Conservation (phyloP, 208 protist genomes). For the Acanthamoeba culbertsoni region DNA sequence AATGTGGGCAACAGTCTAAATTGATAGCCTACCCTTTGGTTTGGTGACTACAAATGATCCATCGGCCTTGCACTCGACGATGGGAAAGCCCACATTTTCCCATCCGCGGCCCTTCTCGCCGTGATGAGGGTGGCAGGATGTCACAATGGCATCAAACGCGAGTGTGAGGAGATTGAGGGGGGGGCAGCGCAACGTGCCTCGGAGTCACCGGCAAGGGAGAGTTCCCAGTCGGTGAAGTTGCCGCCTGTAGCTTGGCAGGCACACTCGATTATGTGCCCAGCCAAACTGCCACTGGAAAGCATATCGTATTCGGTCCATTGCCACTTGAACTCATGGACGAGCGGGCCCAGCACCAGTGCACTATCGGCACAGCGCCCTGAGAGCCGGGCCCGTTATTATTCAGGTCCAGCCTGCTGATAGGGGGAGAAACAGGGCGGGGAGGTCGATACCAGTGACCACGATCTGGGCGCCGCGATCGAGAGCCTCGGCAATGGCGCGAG, state of each 20-base stretch:
- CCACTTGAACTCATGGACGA: slow-evolving; percentile 74
- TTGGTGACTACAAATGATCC: slow-evolving; percentile 73
- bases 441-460: slow-evolving; percentile 59
- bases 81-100: slow-evolving; percentile 73
- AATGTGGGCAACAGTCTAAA: no score
- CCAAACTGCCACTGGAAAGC: slow-evolving; percentile 66
- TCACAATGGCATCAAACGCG: neutral
- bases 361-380: slow-evolving; percentile 68
- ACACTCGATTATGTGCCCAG: slow-evolving; percentile 76
- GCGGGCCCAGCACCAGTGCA: slow-evolving; percentile 66
- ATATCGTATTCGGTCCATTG: slow-evolving; percentile 64
- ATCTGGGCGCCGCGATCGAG: slow-evolving; percentile 62
- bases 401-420: neutral
- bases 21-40: slow-evolving; percentile 46
- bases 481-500: slow-evolving; percentile 62
- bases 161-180: neutral
- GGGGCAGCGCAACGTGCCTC: neutral
- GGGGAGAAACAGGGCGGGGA: neutral
- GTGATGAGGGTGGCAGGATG: neutral
- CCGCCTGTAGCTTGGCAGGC: slow-evolving; percentile 66
- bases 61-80: slow-evolving; percentile 56
- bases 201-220: slow-evolving; percentile 5
- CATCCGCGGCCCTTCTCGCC: neutral
- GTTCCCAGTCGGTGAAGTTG: slow-evolving; percentile 69
- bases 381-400: neutral